Evolutionary conservation across 2,329 filamentous ascomycete species (phyloP).

Genomic region (Penicillium psychrosexuale): DNA sequence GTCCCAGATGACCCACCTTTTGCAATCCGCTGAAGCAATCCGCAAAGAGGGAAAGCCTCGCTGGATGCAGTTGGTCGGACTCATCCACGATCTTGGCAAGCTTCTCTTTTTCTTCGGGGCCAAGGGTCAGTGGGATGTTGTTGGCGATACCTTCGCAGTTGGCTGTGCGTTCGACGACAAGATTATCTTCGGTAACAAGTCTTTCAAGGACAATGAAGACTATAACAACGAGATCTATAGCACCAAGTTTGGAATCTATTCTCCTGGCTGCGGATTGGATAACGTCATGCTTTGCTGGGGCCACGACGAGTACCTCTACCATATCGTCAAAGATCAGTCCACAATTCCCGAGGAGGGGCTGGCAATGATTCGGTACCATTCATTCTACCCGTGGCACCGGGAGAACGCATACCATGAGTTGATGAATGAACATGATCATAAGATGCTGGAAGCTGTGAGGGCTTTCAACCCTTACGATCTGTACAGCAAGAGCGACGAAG

Average conservation of each 20-base stretch:
- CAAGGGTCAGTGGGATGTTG: conserved; percentile 86
- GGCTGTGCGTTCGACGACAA: conserved; percentile 56
- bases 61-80: conserved; percentile 49
- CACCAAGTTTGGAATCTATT: conserved; percentile 76
- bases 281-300: conserved; percentile 90
- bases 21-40: conserved; percentile 86
- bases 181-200: conserved; percentile 74
- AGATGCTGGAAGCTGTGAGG: conserved; percentile 75
- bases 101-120: conserved; percentile 60
- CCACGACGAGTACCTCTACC: conserved; percentile 58
- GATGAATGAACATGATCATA: conserved; percentile 77
- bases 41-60: conserved; percentile 63
- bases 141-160: conserved; percentile 58
- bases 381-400: conserved; percentile 90
- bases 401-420: conserved; percentile 75
- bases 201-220: conserved; percentile 76
- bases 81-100: conserved; percentile 48
- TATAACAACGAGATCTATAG: conserved; percentile 67
- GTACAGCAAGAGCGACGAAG: conserved; percentile 84
- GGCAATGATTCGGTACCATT: conserved; percentile 91
- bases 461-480: conserved; percentile 90
- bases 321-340: conserved; percentile 78
- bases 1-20: conserved; percentile 82
- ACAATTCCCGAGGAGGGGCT: conserved; percentile 75
- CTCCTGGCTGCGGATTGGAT: conserved; percentile 73